Conservation (phyloP, 305 asterid genomes). For the Solanum chacoense region DNA sequence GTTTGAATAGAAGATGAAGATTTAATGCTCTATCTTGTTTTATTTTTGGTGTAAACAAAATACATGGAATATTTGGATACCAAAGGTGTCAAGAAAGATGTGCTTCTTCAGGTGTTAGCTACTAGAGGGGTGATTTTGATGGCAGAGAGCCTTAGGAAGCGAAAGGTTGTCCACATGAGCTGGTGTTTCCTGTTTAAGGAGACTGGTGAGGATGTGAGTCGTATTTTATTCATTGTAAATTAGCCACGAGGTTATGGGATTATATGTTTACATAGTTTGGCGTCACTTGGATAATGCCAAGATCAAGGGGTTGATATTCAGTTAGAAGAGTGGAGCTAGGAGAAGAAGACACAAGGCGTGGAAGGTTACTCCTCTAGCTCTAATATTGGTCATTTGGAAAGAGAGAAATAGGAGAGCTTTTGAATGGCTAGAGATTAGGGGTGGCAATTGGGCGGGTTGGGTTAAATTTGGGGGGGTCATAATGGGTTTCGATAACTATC, state of each 20-base stretch:
- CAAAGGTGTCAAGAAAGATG: not conserved
- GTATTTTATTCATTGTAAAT: not conserved
- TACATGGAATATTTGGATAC: not conserved
- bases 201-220: not conserved
- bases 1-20: not conserved
- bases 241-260: not conserved
- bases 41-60: not conserved
- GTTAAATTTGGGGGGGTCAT: too few species aligned
- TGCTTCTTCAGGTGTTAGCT: not conserved
- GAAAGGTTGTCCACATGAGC: not conserved
- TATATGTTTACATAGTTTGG: not conserved
- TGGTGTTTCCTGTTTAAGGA: not conserved
- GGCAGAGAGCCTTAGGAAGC: not conserved
- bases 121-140: not conserved
- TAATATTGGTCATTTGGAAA: not conserved
- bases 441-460: too few species aligned
- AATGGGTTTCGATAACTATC: too few species aligned
- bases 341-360: not conserved
- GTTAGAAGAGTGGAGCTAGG: not conserved
- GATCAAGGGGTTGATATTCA: not conserved
- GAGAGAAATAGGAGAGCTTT: not conserved
- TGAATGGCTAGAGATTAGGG: not conserved
- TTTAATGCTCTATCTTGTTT: not conserved
- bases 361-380: not conserved
- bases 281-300: not conserved